phyloP scores from a whole-genome alignment of 2,329 filamentous ascomycete species.

The Sordariomycetes sp. region DNA sequence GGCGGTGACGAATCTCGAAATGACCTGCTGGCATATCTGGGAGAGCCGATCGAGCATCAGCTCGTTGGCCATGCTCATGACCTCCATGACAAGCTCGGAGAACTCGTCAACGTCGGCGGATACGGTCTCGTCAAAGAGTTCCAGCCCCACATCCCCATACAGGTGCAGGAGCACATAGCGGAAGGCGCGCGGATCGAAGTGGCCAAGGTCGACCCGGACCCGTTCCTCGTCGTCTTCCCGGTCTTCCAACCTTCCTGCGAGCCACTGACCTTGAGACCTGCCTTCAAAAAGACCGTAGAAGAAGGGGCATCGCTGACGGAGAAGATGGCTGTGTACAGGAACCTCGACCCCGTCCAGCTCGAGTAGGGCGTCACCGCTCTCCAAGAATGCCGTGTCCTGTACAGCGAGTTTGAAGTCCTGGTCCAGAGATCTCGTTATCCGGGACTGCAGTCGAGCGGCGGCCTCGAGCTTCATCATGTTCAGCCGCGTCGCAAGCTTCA shows the following conservation, averaged over 20 bases:
- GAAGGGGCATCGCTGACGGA: conserved; percentile 83
- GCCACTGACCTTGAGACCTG: conserved; percentile 77
- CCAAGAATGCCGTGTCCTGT: conserved; percentile 59
- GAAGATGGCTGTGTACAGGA: conserved; percentile 63
- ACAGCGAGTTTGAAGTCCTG: conserved; percentile 62
- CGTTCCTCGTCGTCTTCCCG: conserved; percentile 15
- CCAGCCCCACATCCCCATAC: conserved; percentile 71
- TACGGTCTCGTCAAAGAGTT: conserved; percentile 71
- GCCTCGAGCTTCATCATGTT: conserved; percentile 63
- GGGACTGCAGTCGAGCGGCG: conserved; percentile 64
- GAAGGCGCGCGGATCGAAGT: conserved; percentile 66
- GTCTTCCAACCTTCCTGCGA: conserved; percentile 54
- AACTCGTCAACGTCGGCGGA: conserved; percentile 69
- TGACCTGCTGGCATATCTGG: conserved; percentile 75
- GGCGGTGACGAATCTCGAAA: conserved; percentile 75
- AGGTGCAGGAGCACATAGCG: conserved; percentile 68
- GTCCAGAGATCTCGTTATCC: conserved; percentile 52
- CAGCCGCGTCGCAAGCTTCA: conserved; percentile 67
- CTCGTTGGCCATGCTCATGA: conserved; percentile 84
- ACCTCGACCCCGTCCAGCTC: conserved; percentile 68
- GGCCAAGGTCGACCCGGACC: conserved; percentile 70
- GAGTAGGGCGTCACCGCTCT: conserved; percentile 68
- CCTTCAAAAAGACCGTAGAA: conserved; percentile 85
- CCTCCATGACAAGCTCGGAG: conserved; percentile 79
- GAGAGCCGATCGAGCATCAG: conserved; percentile 88